Base-by-base conservation (phyloP, 148 eudicot genomes). In the Silene conica region DNA sequence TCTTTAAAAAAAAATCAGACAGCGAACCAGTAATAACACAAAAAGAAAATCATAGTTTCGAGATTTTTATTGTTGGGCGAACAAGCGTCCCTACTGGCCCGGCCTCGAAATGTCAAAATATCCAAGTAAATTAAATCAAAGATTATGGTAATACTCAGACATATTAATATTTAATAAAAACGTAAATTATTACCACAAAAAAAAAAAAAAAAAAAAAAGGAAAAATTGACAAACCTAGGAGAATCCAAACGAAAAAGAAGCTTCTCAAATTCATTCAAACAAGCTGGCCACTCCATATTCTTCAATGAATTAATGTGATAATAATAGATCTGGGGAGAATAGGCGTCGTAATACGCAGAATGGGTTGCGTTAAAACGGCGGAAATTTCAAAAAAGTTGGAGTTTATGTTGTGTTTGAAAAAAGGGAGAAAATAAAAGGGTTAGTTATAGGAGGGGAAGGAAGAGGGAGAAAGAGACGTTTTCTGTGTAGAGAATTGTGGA, bases 231-330 rank as follows among this genome's bases (percentile, higher is more conserved):
- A 85, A 59, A 80, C 98, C 96, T 87, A 1, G 98, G 98, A 1
- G 89, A 85, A 31, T 80, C 89, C 85, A 94, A 82, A n/a, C 96
- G 78, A 23, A 87, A 79, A 16, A 92, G 79, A 74, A 94, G 92
- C 83, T 94, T 91, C 69, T 94, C 97, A 41, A 88, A 88, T 86
- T 94, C 98, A 81, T 89, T 92, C 54, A 88, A 74, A 87, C 80
- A 67, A 67, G 70, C 70, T 8, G 70, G 70, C 70, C 70, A 67
- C 70, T 67, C 70, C 70, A 63, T 63, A 28, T 15, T 14, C 67
- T n/a, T n/a, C n/a, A n/a, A 63, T 63, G 2, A 63, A 63, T 10
- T 38, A 38, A 38, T 6, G 9, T 38, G 7, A 7, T 38, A 5
- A 6, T 38, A 6, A 5, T 6, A 38, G 3, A 38, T 38, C 43